These are phyloP conservation scores for Phytophthora nicotianae DNA, from an alignment of 352 stramenopile genomes.

Conservation along the genomic window DNA sequence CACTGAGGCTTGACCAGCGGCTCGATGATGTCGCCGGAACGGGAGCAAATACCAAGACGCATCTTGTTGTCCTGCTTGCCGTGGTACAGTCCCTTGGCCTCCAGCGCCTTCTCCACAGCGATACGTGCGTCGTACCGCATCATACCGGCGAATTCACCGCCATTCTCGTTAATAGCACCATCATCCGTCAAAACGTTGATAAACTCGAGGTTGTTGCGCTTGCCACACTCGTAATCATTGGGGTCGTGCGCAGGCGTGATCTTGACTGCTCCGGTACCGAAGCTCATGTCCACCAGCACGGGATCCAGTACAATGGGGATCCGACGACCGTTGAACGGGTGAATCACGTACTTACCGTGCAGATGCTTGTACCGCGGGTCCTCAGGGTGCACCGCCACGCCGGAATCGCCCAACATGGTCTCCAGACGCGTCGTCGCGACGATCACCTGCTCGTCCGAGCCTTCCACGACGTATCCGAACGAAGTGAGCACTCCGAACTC, in stretches of 20 bases:
- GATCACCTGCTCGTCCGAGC: conserved; percentile 77
- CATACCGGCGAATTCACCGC: conserved; percentile 83
- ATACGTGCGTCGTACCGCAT: conserved; percentile 92
- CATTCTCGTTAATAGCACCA: conserved; percentile 96
- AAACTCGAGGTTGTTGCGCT: conserved; percentile 97
- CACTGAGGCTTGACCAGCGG: conserved; percentile 99
- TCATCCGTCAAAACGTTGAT: conserved; percentile 98
- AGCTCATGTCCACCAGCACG: conserved; percentile 98
- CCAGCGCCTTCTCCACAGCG: conserved; percentile 90
- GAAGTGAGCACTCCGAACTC: conserved; percentile 98
- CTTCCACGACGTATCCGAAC: conserved; percentile 98
- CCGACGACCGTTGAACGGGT: conserved; percentile 97
- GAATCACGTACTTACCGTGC: conserved; percentile 97
- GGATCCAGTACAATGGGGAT: conserved; percentile 97
- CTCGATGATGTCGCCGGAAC: conserved; percentile 99
- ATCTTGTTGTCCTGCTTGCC: conserved; percentile 99
- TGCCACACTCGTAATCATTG: conserved; percentile 99
- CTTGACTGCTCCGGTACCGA: conserved; percentile 98
- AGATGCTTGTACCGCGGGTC: conserved; percentile 98
- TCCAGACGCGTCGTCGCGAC: conserved; percentile 97
- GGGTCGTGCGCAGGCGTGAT: conserved; percentile 99
- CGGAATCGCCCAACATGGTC: conserved; percentile 99
- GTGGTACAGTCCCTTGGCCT: conserved; percentile 94
- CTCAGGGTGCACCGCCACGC: conserved; percentile 98
- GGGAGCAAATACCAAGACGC: conserved; percentile 97